Conservation (phyloP, 1,284 basidiomycete genomes). For the Pterula multifida region DNA sequence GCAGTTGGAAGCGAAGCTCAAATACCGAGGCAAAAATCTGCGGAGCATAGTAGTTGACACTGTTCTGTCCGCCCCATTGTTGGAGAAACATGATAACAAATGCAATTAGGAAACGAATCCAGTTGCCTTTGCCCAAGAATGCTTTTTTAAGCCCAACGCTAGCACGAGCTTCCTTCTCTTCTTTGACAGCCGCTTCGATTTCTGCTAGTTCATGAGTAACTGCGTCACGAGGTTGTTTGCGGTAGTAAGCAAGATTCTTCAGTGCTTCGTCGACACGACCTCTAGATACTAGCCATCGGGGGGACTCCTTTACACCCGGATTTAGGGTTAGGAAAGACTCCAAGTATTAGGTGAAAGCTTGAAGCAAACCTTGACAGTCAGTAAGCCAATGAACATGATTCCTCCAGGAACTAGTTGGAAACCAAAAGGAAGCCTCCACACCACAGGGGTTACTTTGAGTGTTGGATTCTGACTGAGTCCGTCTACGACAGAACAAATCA, state of each 20-base stretch:
- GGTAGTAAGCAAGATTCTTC: constrained; percentile 42
- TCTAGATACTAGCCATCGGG: constrained; percentile 50
- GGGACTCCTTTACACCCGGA: constrained; percentile 46
- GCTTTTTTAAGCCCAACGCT: constrained; percentile 42
- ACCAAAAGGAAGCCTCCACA: constrained; percentile 70
- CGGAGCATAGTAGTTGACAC: constrained; percentile 49
- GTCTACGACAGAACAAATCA: constrained; percentile 22
- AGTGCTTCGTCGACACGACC: constrained; percentile 38
- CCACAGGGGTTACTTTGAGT: constrained; percentile 14
- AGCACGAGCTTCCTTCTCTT: constrained; percentile 34
- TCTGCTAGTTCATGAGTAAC: constrained; percentile 43
- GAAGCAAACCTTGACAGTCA: constrained; percentile 45
- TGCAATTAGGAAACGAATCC: constrained; percentile 49
- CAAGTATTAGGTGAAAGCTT: not conserved
- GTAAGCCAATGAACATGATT: constrained; percentile 60
- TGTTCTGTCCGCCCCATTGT: constrained; percentile 58
- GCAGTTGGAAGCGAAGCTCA: constrained; percentile 13
- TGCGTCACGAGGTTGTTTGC: constrained; percentile 35
- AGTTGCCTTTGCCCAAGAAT: constrained; percentile 52
- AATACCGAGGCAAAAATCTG: constrained; percentile 35
- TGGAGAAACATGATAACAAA: constrained; percentile 52
- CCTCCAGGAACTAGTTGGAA: constrained; percentile 70
- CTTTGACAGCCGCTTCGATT: constrained; percentile 42
- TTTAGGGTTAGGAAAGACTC: constrained; percentile 10
- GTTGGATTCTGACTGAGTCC: constrained; percentile 10